Evolutionary conservation across 1,284 basidiomycete genomes (phyloP), one percentile per base, ranked within the genome.

Genomic region (Xerocomus minutiporus): DNA sequence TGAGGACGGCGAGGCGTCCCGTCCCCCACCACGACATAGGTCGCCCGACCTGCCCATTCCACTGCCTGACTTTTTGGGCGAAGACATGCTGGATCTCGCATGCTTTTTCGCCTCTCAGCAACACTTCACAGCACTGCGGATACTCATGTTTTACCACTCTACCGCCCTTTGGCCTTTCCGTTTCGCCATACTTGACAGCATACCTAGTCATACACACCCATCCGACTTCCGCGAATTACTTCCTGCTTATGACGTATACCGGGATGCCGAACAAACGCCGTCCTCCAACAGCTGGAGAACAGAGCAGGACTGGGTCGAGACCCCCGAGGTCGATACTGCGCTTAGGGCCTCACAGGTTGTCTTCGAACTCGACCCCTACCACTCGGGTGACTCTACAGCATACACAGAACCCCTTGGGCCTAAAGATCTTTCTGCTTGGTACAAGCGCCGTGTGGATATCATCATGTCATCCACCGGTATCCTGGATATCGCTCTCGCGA

Each of bases 181-280:
- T 40, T 77, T 88, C 59, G 61, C 69, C 20, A 79, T 96, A 48
- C 73, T 94, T 50, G 80, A 88, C 54, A 77, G 75, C 51, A 80
- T 96, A 51, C 91, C 93, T 17, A 80, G 82, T 57, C 84, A 91
- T 71, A 72, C 77, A 4, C 74, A 81, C 36, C 88, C 91, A 2
- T 73, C 81, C 3, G 71, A 79, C 38, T 86, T 81, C 60, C 73
- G 74, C 23, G 76, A 78, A 23, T 59, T 95, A 5, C 78, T 95
- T 11, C 91, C 91, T 15, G 67, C 73, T 0, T 73, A 84, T 52
- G 82, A 88, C 55, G 55, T 69, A 3, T 53, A 72, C 31, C 69
- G 63, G 5, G 75, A 79, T 42, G 54, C 58, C 29, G 88, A 91
- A 65, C 59, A 63, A 38, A 52, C 43, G 11, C 64, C 63, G 13